These are phyloP conservation scores for Sphenostylis stenocarpa DNA, from an alignment of 306 rosid genomes.

Conservation along the genomic window DNA sequence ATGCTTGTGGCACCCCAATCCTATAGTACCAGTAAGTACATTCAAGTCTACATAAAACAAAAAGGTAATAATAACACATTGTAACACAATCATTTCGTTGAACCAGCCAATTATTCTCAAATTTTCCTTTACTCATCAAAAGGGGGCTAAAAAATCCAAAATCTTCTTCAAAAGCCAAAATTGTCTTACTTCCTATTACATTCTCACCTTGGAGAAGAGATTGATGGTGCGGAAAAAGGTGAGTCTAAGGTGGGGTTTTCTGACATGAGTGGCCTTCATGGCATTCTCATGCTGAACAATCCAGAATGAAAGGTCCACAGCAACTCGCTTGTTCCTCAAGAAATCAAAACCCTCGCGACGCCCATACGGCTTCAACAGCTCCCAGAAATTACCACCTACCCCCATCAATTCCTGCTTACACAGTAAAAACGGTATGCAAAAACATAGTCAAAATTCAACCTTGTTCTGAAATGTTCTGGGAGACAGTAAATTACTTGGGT, in stretches of 20 bases:
- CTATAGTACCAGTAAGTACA: neutral
- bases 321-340: constrained; percentile 93
- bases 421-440: constrained; percentile 18
- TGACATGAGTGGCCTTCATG: constrained; percentile 45
- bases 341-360: constrained; percentile 78
- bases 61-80: neutral
- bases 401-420: constrained; percentile 56
- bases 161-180: neutral
- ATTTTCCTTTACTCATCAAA: neutral
- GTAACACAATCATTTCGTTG: neutral
- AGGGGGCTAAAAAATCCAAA: neutral
- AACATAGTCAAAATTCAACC: constrained; percentile 15
- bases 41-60: neutral
- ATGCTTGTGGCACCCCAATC: neutral
- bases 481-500: neutral
- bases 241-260: constrained; percentile 74
- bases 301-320: constrained; percentile 91
- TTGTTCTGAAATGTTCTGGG: neutral
- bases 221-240: constrained; percentile 80
- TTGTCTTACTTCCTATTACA: neutral
- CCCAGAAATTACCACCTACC: constrained; percentile 87
- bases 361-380: constrained; percentile 73
- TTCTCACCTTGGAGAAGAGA: constrained; percentile 78
- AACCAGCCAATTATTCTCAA: neutral
- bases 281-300: constrained; percentile 85